Base-by-base conservation (phyloP, 208 protist genomes). In the Acanthamoeba healyi region DNA sequence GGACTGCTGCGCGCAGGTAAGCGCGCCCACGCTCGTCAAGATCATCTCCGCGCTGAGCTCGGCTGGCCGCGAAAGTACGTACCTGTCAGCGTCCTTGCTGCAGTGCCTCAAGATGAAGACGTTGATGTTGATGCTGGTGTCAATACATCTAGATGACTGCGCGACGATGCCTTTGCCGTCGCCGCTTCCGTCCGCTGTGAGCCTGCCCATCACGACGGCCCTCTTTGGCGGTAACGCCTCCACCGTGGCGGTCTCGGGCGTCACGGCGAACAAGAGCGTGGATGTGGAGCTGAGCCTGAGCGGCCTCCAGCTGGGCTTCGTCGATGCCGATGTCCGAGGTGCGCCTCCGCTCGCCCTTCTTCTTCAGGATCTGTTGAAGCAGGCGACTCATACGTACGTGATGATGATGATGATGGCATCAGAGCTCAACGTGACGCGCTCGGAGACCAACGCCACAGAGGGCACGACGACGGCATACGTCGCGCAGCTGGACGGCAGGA, bases 121-220 rank as follows among this genome's bases (percentile, higher is more conserved):
- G 22, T 12, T 49, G 7, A 49, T 49, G 44, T 49, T 49, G 4
- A 15, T 38, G n/a, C 10, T n/a, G 2, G 34, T 24, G 1, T 24
- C 44, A 86, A n/a, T n/a, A n/a, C n/a, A n/a, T n/a, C n/a, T n/a
- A n/a, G 77, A 58, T 36, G 77, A 86, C 46, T 86, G 77, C 44
- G 77, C 77, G 77, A 24, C 24, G 24, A 2, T 36, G 44, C 4
- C 46, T 2, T 61, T 19, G 0, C 77, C 77, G 29, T 86, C 77
- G 24, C 77, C 77, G 0, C 19, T 86, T 0, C 24, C 77, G 5
- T 32, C 26, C 26, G 77, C n/a, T 3, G 40, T 26, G 44, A 5
- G 15, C 2, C 44, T 86, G 77, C 0, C 77, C 34, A 79, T 14
- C 19, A 79, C 38, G 36, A 79, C 67, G 38, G 67, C 67, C 36